Evolutionary conservation across 495 filamentous ascomycete species (phyloP).

Genomic region (Trichoderma parareesei): DNA sequence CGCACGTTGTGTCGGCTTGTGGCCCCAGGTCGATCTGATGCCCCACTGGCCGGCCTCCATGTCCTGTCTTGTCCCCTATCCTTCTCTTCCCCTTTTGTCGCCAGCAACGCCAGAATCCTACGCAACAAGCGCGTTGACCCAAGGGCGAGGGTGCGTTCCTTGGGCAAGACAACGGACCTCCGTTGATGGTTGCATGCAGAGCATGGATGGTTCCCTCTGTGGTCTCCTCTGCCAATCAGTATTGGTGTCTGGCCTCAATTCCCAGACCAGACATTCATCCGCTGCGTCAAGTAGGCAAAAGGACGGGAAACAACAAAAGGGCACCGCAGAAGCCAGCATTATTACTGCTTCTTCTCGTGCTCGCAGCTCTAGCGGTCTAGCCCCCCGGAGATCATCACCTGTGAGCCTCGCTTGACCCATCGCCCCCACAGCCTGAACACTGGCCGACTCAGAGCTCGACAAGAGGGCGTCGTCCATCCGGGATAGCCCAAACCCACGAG

Average conservation of each 20-base stretch:
- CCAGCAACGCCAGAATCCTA: not conserved
- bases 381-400: constrained; percentile 6
- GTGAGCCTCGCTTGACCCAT: constrained; percentile 6
- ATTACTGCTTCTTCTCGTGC: not conserved
- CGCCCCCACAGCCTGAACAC: not conserved
- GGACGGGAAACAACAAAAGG: not conserved
- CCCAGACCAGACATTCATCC: too few relatives aligned
- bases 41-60: constrained; percentile 4
- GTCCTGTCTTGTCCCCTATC: constrained; percentile 5
- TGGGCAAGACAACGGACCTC: constrained; percentile 1
- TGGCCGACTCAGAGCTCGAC: not conserved
- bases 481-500: not conserved
- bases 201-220: too few relatives aligned
- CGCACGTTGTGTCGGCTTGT: not conserved
- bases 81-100: not conserved
- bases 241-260: too few relatives aligned
- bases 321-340: not conserved
- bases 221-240: too few relatives aligned
- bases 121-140: not conserved
- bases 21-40: not conserved
- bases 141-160: constrained; percentile 8
- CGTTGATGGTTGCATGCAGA: not conserved
- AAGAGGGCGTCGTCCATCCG: not conserved
- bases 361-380: constrained; percentile 6
- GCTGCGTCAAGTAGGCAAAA: too few relatives aligned